Evolutionary conservation across 2,329 filamentous ascomycete genomes (phyloP), one percentile per base, ranked within the genome.

Genomic region (Pyricularia grisea): DNA sequence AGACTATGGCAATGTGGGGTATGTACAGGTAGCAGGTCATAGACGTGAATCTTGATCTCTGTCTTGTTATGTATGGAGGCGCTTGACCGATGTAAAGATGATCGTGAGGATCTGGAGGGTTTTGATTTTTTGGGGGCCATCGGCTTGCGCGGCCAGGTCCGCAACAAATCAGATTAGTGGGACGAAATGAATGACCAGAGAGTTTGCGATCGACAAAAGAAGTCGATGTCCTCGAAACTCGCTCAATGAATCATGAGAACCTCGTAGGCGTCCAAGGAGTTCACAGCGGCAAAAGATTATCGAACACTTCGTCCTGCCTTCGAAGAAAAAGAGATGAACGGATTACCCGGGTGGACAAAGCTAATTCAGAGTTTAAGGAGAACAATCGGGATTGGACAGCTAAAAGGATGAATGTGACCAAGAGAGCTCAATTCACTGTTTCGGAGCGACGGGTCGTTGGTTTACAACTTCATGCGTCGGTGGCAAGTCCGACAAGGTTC

Each of bases 1-100:
- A 31, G n/a, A n/a, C 66, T 61, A 33, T 68, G 68, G 70, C 68
- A 70, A 27, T 61, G 68, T 60, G 61, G 33, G 27, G 25, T n/a
- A 70, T 82, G 72, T 83, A 91, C 89, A 58, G 91, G 89, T 20
- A 94, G 82, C 9, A 93, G 82, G 77, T 93, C 91, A 75, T 94
- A 94, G 74, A 93, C 88, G 75, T 93, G 88, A 75, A 94, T 93
- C 66, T 86, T 80, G 71, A 94, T 85, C 76, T 93, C 89, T 2
- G 89, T 92, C 76, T 90, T 90, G 31, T 31, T 50, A 20, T 89
- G 87, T 25, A 91, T 79, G 20, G 90, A 91, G 65, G 91, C 77
- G 1, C 89, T 92, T 69, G 87, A 88, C 71, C 89, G 81, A 75
- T 92, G 90, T 14, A 78, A 77, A 70, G 77, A 78, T 28, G 60